Evolutionary conservation across 495 filamentous ascomycete species (phyloP).

Genomic region (Trichoderma erinaceum): DNA sequence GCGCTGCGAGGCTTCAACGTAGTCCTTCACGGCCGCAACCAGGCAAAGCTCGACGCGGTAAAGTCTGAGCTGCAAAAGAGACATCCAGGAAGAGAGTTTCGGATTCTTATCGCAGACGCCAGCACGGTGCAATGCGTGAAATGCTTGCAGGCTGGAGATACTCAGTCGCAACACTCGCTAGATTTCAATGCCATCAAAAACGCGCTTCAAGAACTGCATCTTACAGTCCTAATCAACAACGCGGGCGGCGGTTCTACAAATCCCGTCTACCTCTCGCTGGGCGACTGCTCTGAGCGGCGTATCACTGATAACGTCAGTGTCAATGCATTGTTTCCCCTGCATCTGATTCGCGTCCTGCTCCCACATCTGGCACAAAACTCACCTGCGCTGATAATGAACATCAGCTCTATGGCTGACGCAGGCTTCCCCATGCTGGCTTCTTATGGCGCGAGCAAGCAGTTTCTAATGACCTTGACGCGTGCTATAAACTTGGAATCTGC

Average conservation of each 20-base stretch:
- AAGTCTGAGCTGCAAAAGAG: slow-evolving; percentile 18
- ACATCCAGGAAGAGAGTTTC: slow-evolving; percentile 31
- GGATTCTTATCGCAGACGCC: slow-evolving; percentile 26
- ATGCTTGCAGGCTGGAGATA: background rate
- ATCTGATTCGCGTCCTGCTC: slow-evolving; percentile 18
- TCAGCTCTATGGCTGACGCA: slow-evolving; percentile 25
- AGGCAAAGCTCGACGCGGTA: slow-evolving; percentile 36
- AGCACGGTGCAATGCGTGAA: slow-evolving; percentile 6
- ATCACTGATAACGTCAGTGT: slow-evolving; percentile 18
- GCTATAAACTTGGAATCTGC: slow-evolving; percentile 18
- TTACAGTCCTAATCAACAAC: slow-evolving; percentile 31
- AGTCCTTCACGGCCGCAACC: slow-evolving; percentile 50
- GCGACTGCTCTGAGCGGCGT: slow-evolving; percentile 11
- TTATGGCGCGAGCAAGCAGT: slow-evolving; percentile 25
- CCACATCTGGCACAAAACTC: slow-evolving; percentile 20
- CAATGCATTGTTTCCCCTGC: slow-evolving; percentile 22
- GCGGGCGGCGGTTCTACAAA: slow-evolving; percentile 15
- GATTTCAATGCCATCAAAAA: slow-evolving; percentile 19
- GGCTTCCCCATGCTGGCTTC: slow-evolving; percentile 24
- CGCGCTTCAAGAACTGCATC: slow-evolving; percentile 24
- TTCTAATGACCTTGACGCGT: slow-evolving; percentile 18
- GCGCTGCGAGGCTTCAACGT: slow-evolving; percentile 52
- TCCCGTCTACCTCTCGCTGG: slow-evolving; percentile 1
- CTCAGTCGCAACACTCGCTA: background rate
- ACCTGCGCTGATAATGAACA: slow-evolving; percentile 23